Evolutionary conservation across 768 basidiomycete genomes (phyloP).

Genomic region (Kwoniella europaea): DNA sequence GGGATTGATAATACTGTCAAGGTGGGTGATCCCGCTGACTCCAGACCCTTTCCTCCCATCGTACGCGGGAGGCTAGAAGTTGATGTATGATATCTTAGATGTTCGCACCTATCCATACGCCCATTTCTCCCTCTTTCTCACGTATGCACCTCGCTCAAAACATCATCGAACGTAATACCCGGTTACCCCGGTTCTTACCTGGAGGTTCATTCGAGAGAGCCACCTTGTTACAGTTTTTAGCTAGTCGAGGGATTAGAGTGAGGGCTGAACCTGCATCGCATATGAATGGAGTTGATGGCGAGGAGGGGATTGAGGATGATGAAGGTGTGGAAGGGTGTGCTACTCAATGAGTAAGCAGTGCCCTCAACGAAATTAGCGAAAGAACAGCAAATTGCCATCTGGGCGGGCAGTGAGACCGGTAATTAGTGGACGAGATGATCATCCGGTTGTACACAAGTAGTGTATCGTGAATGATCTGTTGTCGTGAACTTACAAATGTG

Average conservation of each 20-base stretch:
- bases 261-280: slow-evolving; percentile 1
- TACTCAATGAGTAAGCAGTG: slow-evolving; percentile 15
- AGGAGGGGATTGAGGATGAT: slow-evolving; percentile 11
- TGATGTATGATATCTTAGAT: too few relatives aligned
- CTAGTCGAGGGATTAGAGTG: slow-evolving; percentile 10
- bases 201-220: slow-evolving; percentile 30
- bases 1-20: slow-evolving; percentile 87
- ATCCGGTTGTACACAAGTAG: too few relatives aligned
- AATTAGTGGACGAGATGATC: too few relatives aligned
- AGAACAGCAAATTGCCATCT: neutral
- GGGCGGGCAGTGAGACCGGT: too few relatives aligned
- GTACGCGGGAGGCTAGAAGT: too few relatives aligned
- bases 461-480: too few relatives aligned
- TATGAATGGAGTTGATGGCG: neutral
- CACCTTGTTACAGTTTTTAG: slow-evolving; percentile 33
- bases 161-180: slow-evolving; percentile 39
- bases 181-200: slow-evolving; percentile 16
- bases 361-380: neutral
- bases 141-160: slow-evolving; percentile 24
- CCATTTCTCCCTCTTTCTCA: slow-evolving; percentile 30
- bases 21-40: too few relatives aligned
- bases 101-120: slow-evolving; percentile 23
- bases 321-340: slow-evolving; percentile 17
- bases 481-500: too few relatives aligned
- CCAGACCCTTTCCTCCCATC: too few relatives aligned